These are phyloP conservation scores for Talaromyces islandicus DNA, from an alignment of 2,329 filamentous ascomycete species.

Conservation along the genomic window DNA sequence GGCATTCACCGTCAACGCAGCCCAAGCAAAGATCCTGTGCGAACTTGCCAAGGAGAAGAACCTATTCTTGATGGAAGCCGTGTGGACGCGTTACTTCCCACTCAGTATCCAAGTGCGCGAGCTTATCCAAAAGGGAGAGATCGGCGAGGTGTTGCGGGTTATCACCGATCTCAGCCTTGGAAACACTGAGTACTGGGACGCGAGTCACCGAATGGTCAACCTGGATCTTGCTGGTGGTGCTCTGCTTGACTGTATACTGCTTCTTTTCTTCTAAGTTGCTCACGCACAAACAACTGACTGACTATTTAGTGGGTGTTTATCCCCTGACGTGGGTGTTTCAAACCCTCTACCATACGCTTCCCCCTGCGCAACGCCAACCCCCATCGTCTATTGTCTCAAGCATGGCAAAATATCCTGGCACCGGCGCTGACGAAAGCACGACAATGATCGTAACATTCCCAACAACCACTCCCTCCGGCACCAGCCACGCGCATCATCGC, in stretches of 20 bases:
- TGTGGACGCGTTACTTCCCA: conserved; percentile 87
- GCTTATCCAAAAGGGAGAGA: conserved; percentile 52
- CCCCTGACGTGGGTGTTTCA: conserved; percentile 88
- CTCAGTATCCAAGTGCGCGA: conserved; percentile 65
- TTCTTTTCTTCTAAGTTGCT: neutral
- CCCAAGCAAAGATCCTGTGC: conserved; percentile 66
- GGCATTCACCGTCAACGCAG: conserved; percentile 76
- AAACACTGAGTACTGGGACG: conserved; percentile 51
- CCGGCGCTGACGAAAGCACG: conserved; percentile 71
- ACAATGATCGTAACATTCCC: conserved; percentile 73
- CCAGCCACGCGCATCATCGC: conserved; percentile 29
- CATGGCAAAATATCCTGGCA: conserved; percentile 63
- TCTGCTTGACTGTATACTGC: conserved; percentile 59
- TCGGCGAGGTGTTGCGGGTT: conserved; percentile 54
- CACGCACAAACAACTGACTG: neutral
- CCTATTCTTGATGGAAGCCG: conserved; percentile 76
- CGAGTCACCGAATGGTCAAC: conserved; percentile 74
- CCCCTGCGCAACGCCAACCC: conserved; percentile 55
- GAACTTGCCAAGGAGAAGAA: conserved; percentile 67
- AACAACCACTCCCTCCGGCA: conserved; percentile 38
- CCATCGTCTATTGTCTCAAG: conserved; percentile 61
- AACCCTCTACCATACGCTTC: conserved; percentile 74
- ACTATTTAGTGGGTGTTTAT: conserved; percentile 65
- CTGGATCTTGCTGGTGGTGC: conserved; percentile 75
- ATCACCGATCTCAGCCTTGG: conserved; percentile 59